Evolutionary conservation across 345 rosid genomes (phyloP).

Genomic region (Cardamine chenopodiifolia): DNA sequence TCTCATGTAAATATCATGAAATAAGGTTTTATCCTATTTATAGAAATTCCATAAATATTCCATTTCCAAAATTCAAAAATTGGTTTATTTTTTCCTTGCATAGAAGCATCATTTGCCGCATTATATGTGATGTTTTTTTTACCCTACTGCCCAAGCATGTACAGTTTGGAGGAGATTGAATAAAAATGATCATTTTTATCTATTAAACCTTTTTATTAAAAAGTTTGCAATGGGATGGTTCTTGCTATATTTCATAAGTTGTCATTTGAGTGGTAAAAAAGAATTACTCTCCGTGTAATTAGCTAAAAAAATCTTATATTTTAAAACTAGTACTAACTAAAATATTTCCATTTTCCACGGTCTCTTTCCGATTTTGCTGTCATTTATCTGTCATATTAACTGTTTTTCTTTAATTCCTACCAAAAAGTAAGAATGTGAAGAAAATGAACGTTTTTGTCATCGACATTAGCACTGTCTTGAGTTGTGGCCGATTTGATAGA

Average conservation of each 20-base stretch:
- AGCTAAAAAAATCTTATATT: not conserved
- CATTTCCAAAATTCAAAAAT: no score
- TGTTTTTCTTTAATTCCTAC: not conserved
- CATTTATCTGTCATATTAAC: slow-evolving; percentile 8
- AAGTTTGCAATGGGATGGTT: not conserved
- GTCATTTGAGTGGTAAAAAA: not conserved
- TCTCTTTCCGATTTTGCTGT: not conserved
- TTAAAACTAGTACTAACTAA: not conserved
- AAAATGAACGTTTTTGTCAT: slow-evolving; percentile 6
- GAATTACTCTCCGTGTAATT: not conserved
- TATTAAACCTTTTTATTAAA: not conserved
- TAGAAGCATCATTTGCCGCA: not conserved
- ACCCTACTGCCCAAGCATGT: not conserved
- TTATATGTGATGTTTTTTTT: no score
- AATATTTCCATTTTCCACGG: not conserved
- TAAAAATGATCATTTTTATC: no score
- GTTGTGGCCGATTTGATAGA: not conserved
- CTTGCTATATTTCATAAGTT: not conserved
- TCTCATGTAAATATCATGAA: no score
- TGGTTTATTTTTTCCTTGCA: no score
- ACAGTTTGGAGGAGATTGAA: not conserved
- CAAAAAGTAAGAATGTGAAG: slow-evolving; percentile 5
- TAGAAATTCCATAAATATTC: no score
- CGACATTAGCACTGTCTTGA: slow-evolving; percentile 18
- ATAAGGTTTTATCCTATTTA: no score